A percentile compares a stretch with the other conserved stretches of the same genome.
Evolutionary conservation across 768 basidiomycete species (phyloP).

Genomic region (Termitomyces sp.): DNA sequence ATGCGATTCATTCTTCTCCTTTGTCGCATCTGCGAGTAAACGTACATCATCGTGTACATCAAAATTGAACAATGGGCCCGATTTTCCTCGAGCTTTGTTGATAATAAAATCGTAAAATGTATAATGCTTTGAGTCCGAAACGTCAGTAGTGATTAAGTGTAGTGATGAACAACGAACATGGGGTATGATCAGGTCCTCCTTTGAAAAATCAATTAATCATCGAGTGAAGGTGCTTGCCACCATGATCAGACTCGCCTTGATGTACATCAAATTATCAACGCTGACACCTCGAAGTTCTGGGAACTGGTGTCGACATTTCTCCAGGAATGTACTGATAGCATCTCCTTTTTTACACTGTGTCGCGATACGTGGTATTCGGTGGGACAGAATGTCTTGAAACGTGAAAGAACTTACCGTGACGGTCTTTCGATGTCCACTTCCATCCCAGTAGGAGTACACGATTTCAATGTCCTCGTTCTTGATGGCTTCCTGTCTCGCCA

Average conservation of each 20-base stretch:
- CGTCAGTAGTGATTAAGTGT: slow-evolving; percentile 5
- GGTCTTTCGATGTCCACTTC: slow-evolving; percentile 92
- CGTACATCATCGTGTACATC: slow-evolving; percentile 99
- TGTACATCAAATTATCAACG: slow-evolving; percentile 97
- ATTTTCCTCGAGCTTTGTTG: slow-evolving; percentile 98
- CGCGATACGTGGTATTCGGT: not conserved
- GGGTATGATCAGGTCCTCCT: slow-evolving; percentile 98
- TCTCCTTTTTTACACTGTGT: slow-evolving; percentile 98
- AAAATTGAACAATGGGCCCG: slow-evolving; percentile 96
- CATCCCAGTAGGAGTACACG: slow-evolving; percentile 98
- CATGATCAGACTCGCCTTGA: slow-evolving; percentile 62
- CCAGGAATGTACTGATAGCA: slow-evolving; percentile 80
- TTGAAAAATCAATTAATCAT: slow-evolving; percentile 8
- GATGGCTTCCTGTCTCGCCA: slow-evolving; percentile 66
- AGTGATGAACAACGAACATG: slow-evolving; percentile 55
- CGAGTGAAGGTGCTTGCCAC: not conserved
- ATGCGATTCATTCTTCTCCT: slow-evolving; percentile 98
- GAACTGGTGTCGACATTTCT: slow-evolving; percentile 91
- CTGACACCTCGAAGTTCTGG: slow-evolving; percentile 87
- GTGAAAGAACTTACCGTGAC: slow-evolving; percentile 62
- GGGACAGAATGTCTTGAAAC: not conserved
- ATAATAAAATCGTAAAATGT: slow-evolving; percentile 99
- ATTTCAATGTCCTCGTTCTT: slow-evolving; percentile 81
- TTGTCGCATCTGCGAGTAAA: slow-evolving; percentile 88
- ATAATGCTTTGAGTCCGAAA: slow-evolving; percentile 65